Evolutionary conservation across 106 monocot genomes (phyloP), one percentile per base, ranked within the genome.

Genomic region (Chionographis japonica): DNA sequence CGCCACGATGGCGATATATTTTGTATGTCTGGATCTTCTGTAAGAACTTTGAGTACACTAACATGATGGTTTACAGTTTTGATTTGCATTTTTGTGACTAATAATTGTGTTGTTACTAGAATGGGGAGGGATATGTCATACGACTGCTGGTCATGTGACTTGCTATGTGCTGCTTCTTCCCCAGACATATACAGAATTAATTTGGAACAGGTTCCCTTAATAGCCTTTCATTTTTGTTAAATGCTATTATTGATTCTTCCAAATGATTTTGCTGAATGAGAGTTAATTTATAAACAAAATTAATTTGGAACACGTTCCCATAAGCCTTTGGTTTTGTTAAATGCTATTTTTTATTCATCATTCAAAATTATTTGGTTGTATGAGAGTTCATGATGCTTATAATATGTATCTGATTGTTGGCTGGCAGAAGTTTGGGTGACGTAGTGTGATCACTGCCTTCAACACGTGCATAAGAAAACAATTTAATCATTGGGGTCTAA

Each of bases 121-220:
- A 92, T 97, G 95, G 95, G 95, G 71, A 97, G 95, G 63, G 95
- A 97, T 74, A 80, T 97, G 11, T 74, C 76, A 27, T 97, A 97
- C 79, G 95, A 97, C 67, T 83, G 83, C 72, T 92, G 95, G 92
- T 92, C 95, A 35, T 97, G 95, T 70, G 92, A 97, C 69, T 87
- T 97, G 72, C 74, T 97, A 11, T 97, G 95, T 87, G 92, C 95
- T 66, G 95, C 95, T 66, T 97, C 95, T 43, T 92, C 95, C 39
- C 89, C 95, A 52, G 92, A 91, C 72, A 17, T 91, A 41, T 95
- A 95, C 72, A 78, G 94, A 78, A 95, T 95, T 13, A 95, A 95
- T 65, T 75, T 95, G 72, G 85, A 95, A 69, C 91, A 95, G 88
- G 94, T 87, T 68, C 35, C 40, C 4, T 50, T 15, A 65, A 35